A percentile compares a stretch with the other conserved stretches of the same genome.
Conservation (phyloP, 1,284 basidiomycete genomes). For the Singerocomus inundabilis region DNA sequence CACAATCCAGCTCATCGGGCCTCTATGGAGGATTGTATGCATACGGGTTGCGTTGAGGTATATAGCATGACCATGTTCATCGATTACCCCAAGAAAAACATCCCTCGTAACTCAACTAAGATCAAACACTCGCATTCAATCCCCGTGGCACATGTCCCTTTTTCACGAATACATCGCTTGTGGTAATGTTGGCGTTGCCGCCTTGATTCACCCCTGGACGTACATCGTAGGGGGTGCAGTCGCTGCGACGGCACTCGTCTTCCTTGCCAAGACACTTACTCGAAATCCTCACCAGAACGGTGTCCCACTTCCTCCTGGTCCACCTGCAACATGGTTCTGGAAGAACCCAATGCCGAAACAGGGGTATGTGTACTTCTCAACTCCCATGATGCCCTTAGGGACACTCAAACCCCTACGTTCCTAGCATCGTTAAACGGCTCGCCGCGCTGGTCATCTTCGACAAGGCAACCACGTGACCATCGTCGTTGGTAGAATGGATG, state of each 20-base stretch:
- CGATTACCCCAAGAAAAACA: too few species aligned
- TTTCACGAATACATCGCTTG: background rate
- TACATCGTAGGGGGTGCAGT: too few species aligned
- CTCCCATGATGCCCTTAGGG: background rate
- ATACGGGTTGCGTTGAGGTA: too few species aligned
- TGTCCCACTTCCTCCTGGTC: conserved; percentile 7
- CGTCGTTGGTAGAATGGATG: conserved; percentile 32
- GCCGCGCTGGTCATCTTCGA: conserved; percentile 26
- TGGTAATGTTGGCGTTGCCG: too few species aligned
- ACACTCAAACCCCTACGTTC: background rate
- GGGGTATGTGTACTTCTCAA: background rate
- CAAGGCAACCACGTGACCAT: conserved; percentile 24
- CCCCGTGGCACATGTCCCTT: background rate
- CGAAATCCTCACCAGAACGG: background rate
- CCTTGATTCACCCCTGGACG: too few species aligned
- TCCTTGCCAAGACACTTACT: too few species aligned
- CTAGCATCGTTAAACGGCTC: conserved; percentile 4
- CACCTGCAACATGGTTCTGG: conserved; percentile 16
- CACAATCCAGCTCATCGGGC: too few species aligned
- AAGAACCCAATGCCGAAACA: conserved; percentile 5
- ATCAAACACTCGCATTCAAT: too few species aligned
- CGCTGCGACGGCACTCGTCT: too few species aligned
- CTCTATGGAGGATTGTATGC: too few species aligned
- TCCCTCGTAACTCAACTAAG: too few species aligned
- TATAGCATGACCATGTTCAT: too few species aligned